These are phyloP conservation scores for Coemansia sp. DNA, from an alignment of 192 early-diverging fungal genomes.

Conservation along the genomic window DNA sequence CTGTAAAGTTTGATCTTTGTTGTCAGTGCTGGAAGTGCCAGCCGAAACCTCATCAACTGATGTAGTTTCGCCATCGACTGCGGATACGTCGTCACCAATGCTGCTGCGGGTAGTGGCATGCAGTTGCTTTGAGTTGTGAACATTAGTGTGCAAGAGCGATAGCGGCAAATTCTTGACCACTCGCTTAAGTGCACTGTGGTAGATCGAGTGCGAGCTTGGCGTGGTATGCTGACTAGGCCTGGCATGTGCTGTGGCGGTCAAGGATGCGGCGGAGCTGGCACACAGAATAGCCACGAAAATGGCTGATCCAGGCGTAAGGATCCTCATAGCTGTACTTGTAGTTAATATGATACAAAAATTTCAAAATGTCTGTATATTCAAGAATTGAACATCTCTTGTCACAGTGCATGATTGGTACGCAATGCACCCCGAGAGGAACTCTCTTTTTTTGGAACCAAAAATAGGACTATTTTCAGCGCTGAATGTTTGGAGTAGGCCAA, in stretches of 20 bases:
- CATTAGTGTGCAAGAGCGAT: neutral
- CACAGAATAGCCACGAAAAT: conserved; percentile 8
- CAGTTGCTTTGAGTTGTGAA: conserved; percentile 42
- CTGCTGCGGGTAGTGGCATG: conserved; percentile 19
- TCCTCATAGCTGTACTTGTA: neutral
- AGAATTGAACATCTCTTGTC: neutral
- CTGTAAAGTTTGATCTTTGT: neutral
- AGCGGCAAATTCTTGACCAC: neutral
- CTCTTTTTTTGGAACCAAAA: neutral
- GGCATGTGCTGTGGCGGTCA: neutral
- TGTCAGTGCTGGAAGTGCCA: conserved; percentile 9
- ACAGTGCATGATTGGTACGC: neutral
- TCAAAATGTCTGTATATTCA: neutral
- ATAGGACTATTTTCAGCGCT: neutral
- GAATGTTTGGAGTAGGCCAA: neutral
- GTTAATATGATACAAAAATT: neutral
- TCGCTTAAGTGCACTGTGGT: neutral
- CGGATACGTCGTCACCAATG: neutral
- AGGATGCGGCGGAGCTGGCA: neutral
- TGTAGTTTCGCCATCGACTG: conserved; percentile 7
- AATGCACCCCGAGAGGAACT: neutral
- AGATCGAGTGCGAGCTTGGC: neutral
- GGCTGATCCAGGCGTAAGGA: neutral
- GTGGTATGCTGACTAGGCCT: neutral
- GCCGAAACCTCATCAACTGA: conserved; percentile 20